phyloP scores from a whole-genome alignment of 2,329 filamentous ascomycete species.

The Pseudogymnoascus verrucosus region DNA sequence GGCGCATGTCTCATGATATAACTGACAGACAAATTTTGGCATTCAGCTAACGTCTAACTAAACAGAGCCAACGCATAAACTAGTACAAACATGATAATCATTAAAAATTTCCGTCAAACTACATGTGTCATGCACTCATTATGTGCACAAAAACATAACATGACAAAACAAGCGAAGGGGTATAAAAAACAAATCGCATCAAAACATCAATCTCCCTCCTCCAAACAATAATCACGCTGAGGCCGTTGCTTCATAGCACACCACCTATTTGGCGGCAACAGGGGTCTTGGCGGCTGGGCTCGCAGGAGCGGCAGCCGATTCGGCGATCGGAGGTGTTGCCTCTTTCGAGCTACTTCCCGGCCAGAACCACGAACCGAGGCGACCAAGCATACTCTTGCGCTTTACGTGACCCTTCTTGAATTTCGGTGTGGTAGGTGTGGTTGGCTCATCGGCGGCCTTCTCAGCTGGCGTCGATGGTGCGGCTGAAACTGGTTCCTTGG shows the following conservation, averaged over 20 bases:
- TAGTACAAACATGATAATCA: constrained; percentile 7
- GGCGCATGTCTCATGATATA: background rate
- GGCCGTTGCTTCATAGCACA: constrained; percentile 1
- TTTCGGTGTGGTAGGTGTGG: background rate
- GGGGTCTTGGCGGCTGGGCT: background rate
- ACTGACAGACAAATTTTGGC: background rate
- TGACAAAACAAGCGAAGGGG: constrained; percentile 8
- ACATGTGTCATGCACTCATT: constrained; percentile 5
- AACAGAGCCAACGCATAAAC: background rate
- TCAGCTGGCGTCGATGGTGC: constrained; percentile 3
- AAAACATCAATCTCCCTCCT: background rate
- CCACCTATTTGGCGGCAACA: background rate
- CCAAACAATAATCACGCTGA: background rate
- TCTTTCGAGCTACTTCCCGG: constrained; percentile 1
- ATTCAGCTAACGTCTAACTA: constrained; percentile 6
- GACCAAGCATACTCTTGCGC: background rate
- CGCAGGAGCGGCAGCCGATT: background rate
- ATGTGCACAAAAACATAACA: constrained; percentile 7
- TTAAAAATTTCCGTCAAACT: constrained; percentile 7
- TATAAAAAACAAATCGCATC: constrained; percentile 7
- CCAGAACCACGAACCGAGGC: constrained; percentile 2
- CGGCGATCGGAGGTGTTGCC: background rate
- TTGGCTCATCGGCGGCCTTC: background rate
- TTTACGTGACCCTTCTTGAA: constrained; percentile 5
- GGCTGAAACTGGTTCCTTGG: background rate